phyloP scores from a whole-genome alignment of 306 rosid genomes.

The Medicago truncatula region DNA sequence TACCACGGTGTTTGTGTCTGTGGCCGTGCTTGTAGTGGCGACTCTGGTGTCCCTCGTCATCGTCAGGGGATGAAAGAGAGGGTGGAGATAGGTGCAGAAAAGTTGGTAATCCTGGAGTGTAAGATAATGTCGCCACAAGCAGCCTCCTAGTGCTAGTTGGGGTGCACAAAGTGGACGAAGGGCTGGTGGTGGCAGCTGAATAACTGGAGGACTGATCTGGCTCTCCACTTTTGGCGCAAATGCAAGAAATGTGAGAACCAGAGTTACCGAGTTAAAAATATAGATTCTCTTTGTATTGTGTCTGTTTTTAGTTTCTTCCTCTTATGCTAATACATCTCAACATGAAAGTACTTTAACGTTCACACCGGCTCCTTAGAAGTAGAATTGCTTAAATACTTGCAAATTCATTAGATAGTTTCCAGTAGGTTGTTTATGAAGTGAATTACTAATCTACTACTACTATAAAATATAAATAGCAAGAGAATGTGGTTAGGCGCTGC shows the following conservation, averaged over 20 bases:
- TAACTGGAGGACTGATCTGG: slow-evolving; percentile 18
- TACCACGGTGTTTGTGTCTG: not conserved
- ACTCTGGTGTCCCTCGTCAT: not conserved
- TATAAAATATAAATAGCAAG: slow-evolving; percentile 49
- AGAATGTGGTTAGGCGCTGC: slow-evolving; percentile 49
- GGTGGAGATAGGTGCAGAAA: slow-evolving; percentile 1
- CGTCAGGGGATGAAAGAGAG: not conserved
- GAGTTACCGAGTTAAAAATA: slow-evolving; percentile 32
- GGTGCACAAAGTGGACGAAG: slow-evolving; percentile 67
- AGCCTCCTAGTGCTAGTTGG: slow-evolving; percentile 65
- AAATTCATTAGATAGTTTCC: slow-evolving; percentile 40
- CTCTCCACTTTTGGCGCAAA: slow-evolving; percentile 49
- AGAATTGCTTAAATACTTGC: slow-evolving; percentile 55
- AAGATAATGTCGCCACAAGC: slow-evolving; percentile 68
- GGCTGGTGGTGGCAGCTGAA: slow-evolving; percentile 21
- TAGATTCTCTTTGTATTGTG: slow-evolving; percentile 51
- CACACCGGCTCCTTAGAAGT: slow-evolving; percentile 17
- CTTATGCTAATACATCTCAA: slow-evolving; percentile 26
- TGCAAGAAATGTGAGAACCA: slow-evolving; percentile 45
- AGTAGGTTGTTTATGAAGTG: slow-evolving; percentile 35
- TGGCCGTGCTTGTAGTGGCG: slow-evolving; percentile 34
- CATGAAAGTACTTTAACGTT: slow-evolving; percentile 34
- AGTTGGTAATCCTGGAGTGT: slow-evolving; percentile 40
- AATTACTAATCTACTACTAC: not conserved
- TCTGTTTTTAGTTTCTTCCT: not conserved